phyloP scores from a whole-genome alignment of 345 rosid species.

The Kernera saxatilis region DNA sequence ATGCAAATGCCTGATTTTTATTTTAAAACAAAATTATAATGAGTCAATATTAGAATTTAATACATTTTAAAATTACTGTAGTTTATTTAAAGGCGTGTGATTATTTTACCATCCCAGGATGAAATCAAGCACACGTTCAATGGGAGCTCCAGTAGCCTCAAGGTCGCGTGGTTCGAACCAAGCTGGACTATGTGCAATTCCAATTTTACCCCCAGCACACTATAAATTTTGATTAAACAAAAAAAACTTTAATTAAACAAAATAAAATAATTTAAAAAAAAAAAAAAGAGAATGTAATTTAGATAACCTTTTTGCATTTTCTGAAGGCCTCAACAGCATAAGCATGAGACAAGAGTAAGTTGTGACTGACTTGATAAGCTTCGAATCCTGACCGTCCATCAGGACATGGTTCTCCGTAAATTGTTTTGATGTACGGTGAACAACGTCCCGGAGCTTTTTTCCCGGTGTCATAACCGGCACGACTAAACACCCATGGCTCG shows the following conservation, averaged over 20 bases:
- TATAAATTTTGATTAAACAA: background rate
- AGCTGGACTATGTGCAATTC: conserved; percentile 33
- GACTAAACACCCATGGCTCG: conserved; percentile 34
- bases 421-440: conserved; percentile 23
- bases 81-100: background rate
- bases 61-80: background rate
- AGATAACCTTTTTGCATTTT: conserved; percentile 19
- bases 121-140: conserved; percentile 30
- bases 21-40: background rate
- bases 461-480: conserved; percentile 30
- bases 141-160: conserved; percentile 2
- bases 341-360: conserved; percentile 25
- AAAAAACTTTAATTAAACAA: background rate
- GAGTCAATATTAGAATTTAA: background rate
- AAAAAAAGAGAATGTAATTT: background rate
- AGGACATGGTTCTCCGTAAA: too few relatives aligned
- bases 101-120: conserved; percentile 29
- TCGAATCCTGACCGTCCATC: conserved; percentile 34
- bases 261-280: background rate
- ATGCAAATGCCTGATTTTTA: conserved; percentile 30
- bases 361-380: conserved; percentile 32
- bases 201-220: conserved; percentile 31
- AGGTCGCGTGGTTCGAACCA: conserved; percentile 32
- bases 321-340: conserved; percentile 15
- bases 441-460: conserved; percentile 37